Evolutionary conservation across 768 basidiomycete genomes (phyloP), one percentile per base, ranked within the genome.

Genomic region (Leucogyrophana mollusca): DNA sequence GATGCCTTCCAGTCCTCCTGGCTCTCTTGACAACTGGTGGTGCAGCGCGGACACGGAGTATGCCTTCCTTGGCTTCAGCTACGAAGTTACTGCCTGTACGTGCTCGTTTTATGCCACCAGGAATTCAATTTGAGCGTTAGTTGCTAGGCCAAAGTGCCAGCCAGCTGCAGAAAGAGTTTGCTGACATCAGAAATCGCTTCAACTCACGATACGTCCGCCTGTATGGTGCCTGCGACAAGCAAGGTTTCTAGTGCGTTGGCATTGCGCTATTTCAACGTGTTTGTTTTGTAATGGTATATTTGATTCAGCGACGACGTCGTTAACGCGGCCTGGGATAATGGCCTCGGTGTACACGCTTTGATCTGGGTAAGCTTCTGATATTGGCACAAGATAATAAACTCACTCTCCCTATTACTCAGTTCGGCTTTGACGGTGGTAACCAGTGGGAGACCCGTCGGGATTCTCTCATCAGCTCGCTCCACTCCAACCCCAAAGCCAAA

Each of bases 21-120:
- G 59, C 1, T 74, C 74, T 2, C 46, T 71, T 27, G 63, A 66
- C 9, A 68, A 70, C 42, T 84, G 82, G 82, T 84, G 86, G 87
- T 90, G 87, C 58, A 60, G 76, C 45, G 59, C 66, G 30, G 64
- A 67, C 44, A 79, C 76, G 0, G 87, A 90, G 59, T 88, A 87
- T 54, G 87, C 78, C 0, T 90, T 90, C 58, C 64, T 89, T 40
- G 87, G 86, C 0, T 84, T 90, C 64, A 84, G 84, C 59, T 90
- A 90, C 53, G 86, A 86, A 56, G 72, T 89, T 18, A 77, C 81
- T 34, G 72, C 67, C 9, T 87, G 85, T 84, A 53, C 40, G 78
- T 64, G 22, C 23, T 42, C 2, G 4, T 30, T 13, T 30, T 33
- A 27, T 14, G 6, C 13, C 34, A 9, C 36, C 18, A 46, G 14